A percentile compares a stretch with the other conserved stretches of the same genome.
Conservation (phyloP, 2,329 filamentous ascomycete species). For the Neodidymelliopsis sp. region DNA sequence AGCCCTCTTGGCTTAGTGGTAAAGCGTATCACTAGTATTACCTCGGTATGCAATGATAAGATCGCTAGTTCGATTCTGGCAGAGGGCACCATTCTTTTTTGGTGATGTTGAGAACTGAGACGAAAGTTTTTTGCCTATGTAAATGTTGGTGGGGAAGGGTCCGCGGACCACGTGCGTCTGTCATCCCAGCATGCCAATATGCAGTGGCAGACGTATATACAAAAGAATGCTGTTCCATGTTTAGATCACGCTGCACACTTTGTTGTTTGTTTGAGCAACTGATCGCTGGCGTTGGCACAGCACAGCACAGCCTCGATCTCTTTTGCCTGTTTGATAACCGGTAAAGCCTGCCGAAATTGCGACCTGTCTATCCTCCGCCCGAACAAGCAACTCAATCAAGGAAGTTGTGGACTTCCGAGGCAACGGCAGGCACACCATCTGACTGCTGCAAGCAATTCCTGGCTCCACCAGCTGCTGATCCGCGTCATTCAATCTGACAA, state of each 20-base stretch:
- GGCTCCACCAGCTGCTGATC: constrained; percentile 15
- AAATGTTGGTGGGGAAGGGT: too few relatives aligned
- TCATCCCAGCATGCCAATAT: too few relatives aligned
- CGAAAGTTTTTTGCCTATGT: too few relatives aligned
- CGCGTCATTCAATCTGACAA: constrained; percentile 5
- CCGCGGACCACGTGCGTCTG: too few relatives aligned
- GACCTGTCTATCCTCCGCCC: constrained; percentile 25
- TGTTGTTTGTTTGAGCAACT: neutral
- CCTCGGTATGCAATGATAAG: constrained; percentile 39
- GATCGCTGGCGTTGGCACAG: constrained; percentile 2
- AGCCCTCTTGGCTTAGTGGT: constrained; percentile 48
- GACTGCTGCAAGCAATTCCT: constrained; percentile 28
- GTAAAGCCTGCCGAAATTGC: constrained; percentile 37
- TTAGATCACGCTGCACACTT: neutral
- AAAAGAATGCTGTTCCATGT: too few relatives aligned
- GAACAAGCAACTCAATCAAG: constrained; percentile 19
- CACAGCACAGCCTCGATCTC: constrained; percentile 8
- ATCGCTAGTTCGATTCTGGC: constrained; percentile 50
- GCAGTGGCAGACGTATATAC: too few relatives aligned
- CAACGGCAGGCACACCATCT: constrained; percentile 17
- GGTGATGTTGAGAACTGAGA: too few relatives aligned
- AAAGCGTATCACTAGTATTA: constrained; percentile 50
- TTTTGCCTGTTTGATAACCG: constrained; percentile 22
- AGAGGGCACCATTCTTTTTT: constrained; percentile 38
- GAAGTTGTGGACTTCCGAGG: constrained; percentile 15